Conservation (phyloP, 805 yeast species). For the Saccharomycopsis vini region DNA sequence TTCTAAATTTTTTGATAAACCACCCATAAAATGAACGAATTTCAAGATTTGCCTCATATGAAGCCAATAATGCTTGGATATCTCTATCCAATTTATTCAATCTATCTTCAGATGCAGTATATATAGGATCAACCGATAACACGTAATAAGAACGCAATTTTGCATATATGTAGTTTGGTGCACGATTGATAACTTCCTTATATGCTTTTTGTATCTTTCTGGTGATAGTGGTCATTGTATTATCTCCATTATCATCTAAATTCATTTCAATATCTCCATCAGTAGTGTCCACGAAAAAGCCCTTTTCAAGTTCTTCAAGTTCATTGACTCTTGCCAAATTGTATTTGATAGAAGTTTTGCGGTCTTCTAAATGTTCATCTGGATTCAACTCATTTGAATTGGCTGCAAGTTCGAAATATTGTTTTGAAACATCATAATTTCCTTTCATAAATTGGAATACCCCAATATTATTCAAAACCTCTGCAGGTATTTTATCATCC, state of each 20-base stretch:
- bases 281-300: slow-evolving; percentile 22
- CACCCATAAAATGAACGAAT: slow-evolving; percentile 89
- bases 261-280: slow-evolving; percentile 7
- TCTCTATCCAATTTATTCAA: slow-evolving; percentile 37
- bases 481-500: slow-evolving; percentile 36
- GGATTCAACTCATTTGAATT: slow-evolving; percentile 22
- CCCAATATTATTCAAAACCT: slow-evolving; percentile 74
- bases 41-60: slow-evolving; percentile 58
- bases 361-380: slow-evolving; percentile 19
- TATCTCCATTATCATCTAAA: slow-evolving; percentile 2
- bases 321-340: slow-evolving; percentile 76
- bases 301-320: slow-evolving; percentile 20
- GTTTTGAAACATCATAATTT: slow-evolving; percentile 47
- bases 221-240: slow-evolving; percentile 3
- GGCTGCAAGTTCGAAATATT: slow-evolving; percentile 43
- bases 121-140: slow-evolving; percentile 27
- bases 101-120: slow-evolving; percentile 39
- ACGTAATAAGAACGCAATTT: slow-evolving; percentile 61
- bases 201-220: slow-evolving; percentile 32
- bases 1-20: slow-evolving; percentile 59
- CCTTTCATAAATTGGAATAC: slow-evolving; percentile 67
- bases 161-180: slow-evolving; percentile 71
- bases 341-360: slow-evolving; percentile 43
- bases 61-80: slow-evolving; percentile 44
- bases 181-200: slow-evolving; percentile 41